Evolutionary conservation across 495 filamentous ascomycete genomes (phyloP).

Genomic region (Penicillium subrubescens): DNA sequence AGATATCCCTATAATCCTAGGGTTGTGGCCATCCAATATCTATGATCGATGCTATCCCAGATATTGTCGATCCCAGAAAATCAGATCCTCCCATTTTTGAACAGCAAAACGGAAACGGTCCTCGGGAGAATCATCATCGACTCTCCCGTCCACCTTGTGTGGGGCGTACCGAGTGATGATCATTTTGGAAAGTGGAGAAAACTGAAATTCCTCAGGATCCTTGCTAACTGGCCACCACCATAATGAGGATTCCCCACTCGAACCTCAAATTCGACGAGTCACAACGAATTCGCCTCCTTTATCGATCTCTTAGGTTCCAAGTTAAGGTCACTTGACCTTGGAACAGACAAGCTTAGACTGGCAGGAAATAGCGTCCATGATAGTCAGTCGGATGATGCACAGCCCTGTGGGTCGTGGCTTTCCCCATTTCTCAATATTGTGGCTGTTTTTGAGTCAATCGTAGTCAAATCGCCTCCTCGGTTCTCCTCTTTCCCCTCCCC

Average conservation of each 20-base stretch:
- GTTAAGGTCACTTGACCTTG: background rate
- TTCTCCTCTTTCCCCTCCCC: background rate
- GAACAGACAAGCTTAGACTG: background rate
- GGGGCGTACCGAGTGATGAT: background rate
- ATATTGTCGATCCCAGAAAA: background rate
- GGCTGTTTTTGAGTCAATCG: background rate
- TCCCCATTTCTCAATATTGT: background rate
- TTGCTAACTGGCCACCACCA: background rate
- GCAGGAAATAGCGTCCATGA: background rate
- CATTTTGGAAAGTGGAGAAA: background rate
- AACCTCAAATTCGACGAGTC: background rate
- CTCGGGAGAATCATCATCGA: background rate
- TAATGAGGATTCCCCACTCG: background rate
- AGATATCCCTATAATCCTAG: background rate
- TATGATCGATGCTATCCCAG: background rate
- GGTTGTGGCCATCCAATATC: background rate
- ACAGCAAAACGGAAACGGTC: background rate
- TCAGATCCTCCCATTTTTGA: background rate
- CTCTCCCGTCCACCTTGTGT: background rate
- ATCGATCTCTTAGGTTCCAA: background rate
- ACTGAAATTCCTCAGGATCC: background rate
- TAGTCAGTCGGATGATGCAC: background rate
- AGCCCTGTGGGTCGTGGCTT: background rate
- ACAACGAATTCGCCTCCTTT: background rate
- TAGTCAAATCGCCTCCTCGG: background rate